Percentiles rank a stretch among this genome's conserved stretches.
phyloP scores from a whole-genome alignment of 2,329 filamentous ascomycete species.

The Paramyrothecium roridum region DNA sequence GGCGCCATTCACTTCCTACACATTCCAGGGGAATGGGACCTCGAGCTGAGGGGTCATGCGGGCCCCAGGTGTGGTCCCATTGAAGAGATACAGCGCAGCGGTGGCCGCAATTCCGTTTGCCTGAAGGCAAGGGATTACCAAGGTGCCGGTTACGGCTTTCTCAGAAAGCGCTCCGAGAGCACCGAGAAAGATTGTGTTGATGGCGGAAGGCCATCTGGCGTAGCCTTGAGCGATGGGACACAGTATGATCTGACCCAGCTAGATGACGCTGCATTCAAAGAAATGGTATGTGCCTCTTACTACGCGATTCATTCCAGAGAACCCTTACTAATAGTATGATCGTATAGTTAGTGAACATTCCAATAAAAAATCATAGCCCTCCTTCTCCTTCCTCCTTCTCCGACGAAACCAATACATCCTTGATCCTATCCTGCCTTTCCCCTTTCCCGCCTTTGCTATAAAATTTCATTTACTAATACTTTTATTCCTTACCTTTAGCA shows the following conservation, averaged over 20 bases:
- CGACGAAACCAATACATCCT: background rate
- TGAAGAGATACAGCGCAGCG: background rate
- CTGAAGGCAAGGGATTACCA: background rate
- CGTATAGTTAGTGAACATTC: background rate
- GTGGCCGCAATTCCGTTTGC: background rate
- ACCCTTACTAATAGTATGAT: background rate
- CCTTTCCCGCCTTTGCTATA: too few species aligned
- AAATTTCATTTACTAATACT: background rate
- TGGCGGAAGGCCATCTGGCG: background rate
- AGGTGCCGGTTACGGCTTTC: background rate
- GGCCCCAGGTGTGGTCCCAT: background rate
- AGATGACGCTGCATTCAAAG: background rate
- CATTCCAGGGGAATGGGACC: background rate
- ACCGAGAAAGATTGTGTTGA: background rate
- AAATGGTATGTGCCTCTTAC: background rate
- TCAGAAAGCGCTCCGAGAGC: background rate
- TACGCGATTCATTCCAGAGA: background rate
- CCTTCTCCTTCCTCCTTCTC: background rate
- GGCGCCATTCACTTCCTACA: background rate
- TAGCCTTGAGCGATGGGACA: background rate
- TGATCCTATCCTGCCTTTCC: background rate
- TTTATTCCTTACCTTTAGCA: background rate
- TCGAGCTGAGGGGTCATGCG: background rate
- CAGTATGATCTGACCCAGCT: background rate
- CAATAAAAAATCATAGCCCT: background rate